Percentiles rank a stretch among this genome's conserved stretches.
phyloP scores from a whole-genome alignment of 169 alveolate species.

The Besnoitia besnoiti region DNA sequence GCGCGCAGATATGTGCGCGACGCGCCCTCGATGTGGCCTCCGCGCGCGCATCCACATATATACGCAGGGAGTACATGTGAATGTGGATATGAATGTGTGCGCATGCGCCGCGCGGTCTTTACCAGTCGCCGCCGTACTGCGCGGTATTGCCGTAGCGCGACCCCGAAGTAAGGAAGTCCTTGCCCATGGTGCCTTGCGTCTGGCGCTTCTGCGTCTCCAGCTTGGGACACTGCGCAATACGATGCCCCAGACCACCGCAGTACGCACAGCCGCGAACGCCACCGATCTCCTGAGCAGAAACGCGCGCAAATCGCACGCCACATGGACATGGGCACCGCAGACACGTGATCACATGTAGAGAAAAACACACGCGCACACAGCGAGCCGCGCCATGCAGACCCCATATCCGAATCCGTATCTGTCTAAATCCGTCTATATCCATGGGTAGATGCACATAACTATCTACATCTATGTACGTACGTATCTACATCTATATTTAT shows the following conservation, averaged over 20 bases:
- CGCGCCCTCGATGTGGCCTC: too few relatives aligned
- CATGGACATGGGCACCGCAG: background rate
- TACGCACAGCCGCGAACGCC: constrained; percentile 93
- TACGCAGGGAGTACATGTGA: too few relatives aligned
- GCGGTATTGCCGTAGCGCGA: constrained; percentile 67
- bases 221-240: constrained; percentile 90
- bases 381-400: too few relatives aligned
- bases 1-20: too few relatives aligned
- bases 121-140: constrained; percentile 71
- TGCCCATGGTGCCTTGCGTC: constrained; percentile 73
- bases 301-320: background rate
- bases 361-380: background rate
- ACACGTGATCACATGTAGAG: background rate
- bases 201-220: constrained; percentile 77
- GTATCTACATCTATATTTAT: background rate
- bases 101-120: too few relatives aligned
- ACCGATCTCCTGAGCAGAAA: constrained; percentile 78
- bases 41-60: background rate
- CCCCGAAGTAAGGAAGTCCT: constrained; percentile 67
- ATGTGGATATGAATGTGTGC: background rate
- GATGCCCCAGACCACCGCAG: constrained; percentile 94
- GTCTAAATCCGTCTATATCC: background rate
- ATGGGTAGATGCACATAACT: background rate
- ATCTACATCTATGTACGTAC: background rate
- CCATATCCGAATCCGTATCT: background rate